A percentile compares a stretch with the other conserved stretches of the same genome.
These are phyloP conservation scores for Penicillium brevicompactum DNA, from an alignment of 2,329 filamentous ascomycete genomes.

Conservation along the genomic window DNA sequence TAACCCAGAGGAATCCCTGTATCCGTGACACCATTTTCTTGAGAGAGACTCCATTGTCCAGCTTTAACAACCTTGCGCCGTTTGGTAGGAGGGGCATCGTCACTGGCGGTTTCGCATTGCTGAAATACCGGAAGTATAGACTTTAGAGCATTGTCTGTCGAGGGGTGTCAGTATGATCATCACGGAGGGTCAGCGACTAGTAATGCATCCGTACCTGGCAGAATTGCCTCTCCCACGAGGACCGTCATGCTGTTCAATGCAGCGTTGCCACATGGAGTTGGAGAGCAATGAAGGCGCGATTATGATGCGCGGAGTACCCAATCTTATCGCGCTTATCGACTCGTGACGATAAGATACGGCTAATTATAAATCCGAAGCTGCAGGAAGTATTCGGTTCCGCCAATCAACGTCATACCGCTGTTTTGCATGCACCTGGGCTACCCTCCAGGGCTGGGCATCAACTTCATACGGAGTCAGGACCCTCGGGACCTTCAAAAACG, in stretches of 20 bases:
- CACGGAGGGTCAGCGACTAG: background rate
- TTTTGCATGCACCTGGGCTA: too few species aligned
- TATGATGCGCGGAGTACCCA: too few species aligned
- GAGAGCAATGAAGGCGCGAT: background rate
- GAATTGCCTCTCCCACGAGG: slow-evolving; percentile 6
- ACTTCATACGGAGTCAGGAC: too few species aligned
- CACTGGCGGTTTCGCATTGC: slow-evolving; percentile 13
- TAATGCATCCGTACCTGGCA: slow-evolving; percentile 13
- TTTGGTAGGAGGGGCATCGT: slow-evolving; percentile 30
- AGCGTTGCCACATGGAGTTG: background rate
- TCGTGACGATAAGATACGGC: too few species aligned
- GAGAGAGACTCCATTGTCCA: slow-evolving; percentile 18
- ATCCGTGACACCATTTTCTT: slow-evolving; percentile 17
- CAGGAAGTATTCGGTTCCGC: too few species aligned
- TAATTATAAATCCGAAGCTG: too few species aligned
- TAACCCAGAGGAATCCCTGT: slow-evolving; percentile 30
- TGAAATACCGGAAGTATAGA: slow-evolving; percentile 27
- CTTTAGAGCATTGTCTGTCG: slow-evolving; percentile 25
- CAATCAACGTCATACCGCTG: too few species aligned
- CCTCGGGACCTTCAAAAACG: too few species aligned
- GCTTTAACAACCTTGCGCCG: slow-evolving; percentile 34
- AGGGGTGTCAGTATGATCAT: slow-evolving; percentile 9
- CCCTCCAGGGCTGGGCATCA: too few species aligned
- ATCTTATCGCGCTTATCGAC: too few species aligned
- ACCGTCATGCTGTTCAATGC: slow-evolving; percentile 16